These are phyloP conservation scores for Blastobotrys capitulatus DNA, from an alignment of 1,139 yeast species.

Conservation along the genomic window DNA sequence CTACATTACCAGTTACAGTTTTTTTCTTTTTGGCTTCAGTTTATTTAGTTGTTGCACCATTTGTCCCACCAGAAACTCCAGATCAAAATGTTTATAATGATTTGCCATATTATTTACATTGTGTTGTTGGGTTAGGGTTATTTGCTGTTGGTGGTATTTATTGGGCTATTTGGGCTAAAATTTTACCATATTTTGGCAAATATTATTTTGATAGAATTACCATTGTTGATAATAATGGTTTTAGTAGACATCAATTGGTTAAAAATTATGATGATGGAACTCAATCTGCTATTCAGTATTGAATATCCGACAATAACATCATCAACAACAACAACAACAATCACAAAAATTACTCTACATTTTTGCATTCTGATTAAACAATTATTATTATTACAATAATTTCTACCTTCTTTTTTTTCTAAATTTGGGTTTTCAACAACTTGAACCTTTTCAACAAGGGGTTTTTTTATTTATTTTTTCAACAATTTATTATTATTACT, in stretches of 20 bases:
- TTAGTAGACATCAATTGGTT: constrained; percentile 63
- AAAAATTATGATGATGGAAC: constrained; percentile 25
- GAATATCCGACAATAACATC: too few species aligned
- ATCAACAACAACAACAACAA: too few species aligned
- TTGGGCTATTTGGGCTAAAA: constrained; percentile 62
- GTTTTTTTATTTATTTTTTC: too few species aligned
- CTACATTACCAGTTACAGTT: constrained; percentile 54
- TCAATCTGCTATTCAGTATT: constrained; percentile 9
- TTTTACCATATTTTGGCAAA: constrained; percentile 54
- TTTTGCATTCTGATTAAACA: neutral
- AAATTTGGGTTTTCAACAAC: neutral
- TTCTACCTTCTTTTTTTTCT: constrained; percentile 1
- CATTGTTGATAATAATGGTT: constrained; percentile 63
- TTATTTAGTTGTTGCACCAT: constrained; percentile 74
- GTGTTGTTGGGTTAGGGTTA: constrained; percentile 78
- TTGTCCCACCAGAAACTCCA: constrained; percentile 65
- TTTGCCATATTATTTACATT: constrained; percentile 75
- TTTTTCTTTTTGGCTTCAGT: constrained; percentile 66
- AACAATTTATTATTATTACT: neutral
- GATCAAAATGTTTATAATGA: constrained; percentile 55
- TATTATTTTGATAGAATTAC: constrained; percentile 56
- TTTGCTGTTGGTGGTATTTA: constrained; percentile 66
- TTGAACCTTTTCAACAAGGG: neutral
- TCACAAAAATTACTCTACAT: neutral
- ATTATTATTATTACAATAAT: too few species aligned